A percentile compares a stretch with the other conserved stretches of the same genome.
Evolutionary conservation across 1,139 yeast species (phyloP).

Genomic region (Dujonia santamariae): DNA sequence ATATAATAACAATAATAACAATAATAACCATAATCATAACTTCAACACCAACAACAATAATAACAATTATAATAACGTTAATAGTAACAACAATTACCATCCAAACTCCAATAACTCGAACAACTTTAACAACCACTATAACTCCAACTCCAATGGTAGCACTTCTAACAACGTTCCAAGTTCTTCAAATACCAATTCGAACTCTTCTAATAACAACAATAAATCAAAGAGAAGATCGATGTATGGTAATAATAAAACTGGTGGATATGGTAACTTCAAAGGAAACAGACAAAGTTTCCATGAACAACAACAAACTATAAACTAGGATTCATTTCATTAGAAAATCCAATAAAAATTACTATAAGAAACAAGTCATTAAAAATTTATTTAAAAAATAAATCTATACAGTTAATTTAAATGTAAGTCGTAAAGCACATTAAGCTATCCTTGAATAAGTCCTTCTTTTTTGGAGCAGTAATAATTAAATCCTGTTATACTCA

Average conservation of each 20-base stretch:
- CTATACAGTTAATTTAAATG: too few species aligned
- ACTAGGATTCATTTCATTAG: background rate
- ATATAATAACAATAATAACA: constrained; percentile 8
- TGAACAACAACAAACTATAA: constrained; percentile 5
- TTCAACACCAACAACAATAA: constrained; percentile 6
- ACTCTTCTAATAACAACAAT: too few species aligned
- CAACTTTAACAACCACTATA: constrained; percentile 9
- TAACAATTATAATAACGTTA: constrained; percentile 3
- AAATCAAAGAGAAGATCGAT: constrained; percentile 20
- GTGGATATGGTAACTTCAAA: constrained; percentile 5
- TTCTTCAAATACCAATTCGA: too few species aligned
- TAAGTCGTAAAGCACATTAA: too few species aligned
- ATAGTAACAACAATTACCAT: constrained; percentile 6
- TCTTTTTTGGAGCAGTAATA: too few species aligned
- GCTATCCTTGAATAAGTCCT: too few species aligned
- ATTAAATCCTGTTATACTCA: too few species aligned
- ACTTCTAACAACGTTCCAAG: too few species aligned
- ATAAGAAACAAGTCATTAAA: too few species aligned
- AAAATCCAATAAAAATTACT: too few species aligned
- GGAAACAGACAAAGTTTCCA: constrained; percentile 8
- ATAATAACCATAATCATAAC: constrained; percentile 8
- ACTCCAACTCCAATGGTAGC: too few species aligned
- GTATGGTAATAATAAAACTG: constrained; percentile 13
- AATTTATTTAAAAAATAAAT: too few species aligned
- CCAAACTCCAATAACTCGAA: constrained; percentile 8